Percentiles rank a stretch among this genome's conserved stretches.
Evolutionary conservation across 768 basidiomycete species (phyloP).

Genomic region (Melanogaster broomeanus): DNA sequence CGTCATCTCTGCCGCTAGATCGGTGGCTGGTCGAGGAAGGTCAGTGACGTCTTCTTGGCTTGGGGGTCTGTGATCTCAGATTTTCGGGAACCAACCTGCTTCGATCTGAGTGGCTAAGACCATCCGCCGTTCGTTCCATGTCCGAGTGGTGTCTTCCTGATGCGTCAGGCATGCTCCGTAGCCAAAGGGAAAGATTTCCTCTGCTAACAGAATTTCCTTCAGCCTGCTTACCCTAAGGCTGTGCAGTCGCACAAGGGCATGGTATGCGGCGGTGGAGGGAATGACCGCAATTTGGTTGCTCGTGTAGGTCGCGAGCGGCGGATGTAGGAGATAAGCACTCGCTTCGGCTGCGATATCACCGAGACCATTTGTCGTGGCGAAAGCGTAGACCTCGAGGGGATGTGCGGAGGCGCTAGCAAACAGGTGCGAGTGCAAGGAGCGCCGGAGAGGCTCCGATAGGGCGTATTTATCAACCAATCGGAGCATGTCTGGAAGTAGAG

Average conservation of each 20-base stretch:
- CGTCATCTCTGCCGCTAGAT: conserved; percentile 69
- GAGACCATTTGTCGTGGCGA: conserved; percentile 47
- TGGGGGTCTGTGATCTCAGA: too few relatives aligned
- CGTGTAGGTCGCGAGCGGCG: conserved; percentile 57
- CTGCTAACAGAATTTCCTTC: conserved; percentile 50
- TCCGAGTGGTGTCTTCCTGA: conserved; percentile 39
- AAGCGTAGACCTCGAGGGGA: conserved; percentile 63
- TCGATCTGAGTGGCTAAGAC: conserved; percentile 50
- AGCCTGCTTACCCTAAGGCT: conserved; percentile 54
- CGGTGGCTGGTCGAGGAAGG: conserved; percentile 46
- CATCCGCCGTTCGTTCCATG: conserved; percentile 56
- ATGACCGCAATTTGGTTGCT: conserved; percentile 52
- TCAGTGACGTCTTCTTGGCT: conserved; percentile 7
- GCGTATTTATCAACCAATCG: conserved; percentile 67
- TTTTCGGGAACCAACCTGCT: conserved; percentile 43
- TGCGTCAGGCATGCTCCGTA: conserved; percentile 66
- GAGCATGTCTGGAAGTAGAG: conserved; percentile 59
- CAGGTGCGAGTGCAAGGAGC: conserved; percentile 52
- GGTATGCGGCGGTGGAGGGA: conserved; percentile 62
- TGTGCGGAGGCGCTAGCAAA: conserved; percentile 48
- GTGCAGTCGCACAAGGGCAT: conserved; percentile 62
- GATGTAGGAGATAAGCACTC: conserved; percentile 54
- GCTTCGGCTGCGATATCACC: conserved; percentile 53
- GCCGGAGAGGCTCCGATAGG: conserved; percentile 46
- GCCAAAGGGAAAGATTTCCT: conserved; percentile 73